Evolutionary conservation across 108 stramenopile genomes (phyloP), one percentile per base, ranked within the genome.

Genomic region (Pseudonitzschia multistriata): DNA sequence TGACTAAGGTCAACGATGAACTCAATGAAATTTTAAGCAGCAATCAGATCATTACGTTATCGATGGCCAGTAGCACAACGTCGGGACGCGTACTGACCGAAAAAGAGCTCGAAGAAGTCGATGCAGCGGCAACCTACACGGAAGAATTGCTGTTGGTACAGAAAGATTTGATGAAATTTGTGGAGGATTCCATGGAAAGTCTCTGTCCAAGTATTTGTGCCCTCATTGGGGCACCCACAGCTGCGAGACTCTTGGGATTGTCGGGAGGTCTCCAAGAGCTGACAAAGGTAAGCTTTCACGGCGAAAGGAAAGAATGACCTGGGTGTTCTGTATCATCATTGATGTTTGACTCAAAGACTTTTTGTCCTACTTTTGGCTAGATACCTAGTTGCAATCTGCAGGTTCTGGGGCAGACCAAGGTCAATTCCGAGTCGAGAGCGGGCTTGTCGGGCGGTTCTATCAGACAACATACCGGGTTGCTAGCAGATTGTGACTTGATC

Each of bases 261-360:
- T 89, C 96, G 30, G 99, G 99, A 36, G 97, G 97, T 25, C 69
- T 99, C 34, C 88, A 80, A 8, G 88, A 96, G 37, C 72, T 99
- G 37, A 71, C 85, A 30, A 81, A 80, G 57, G 57, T 59, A 14
- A 30, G 57, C 25, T n/a, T n/a, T 14, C 14, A 17, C 14, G 47
- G 17, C 19, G 19, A 21, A 48, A 48, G 47, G 19, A 48, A 48
- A 48, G 14, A 48, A 48, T 14, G 19, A 48, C 47, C 14, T 0
- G 19, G 19, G 47, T 48, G 17, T 14, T 39, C 10, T 39, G 37
- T 39, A 7, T 39, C 7, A 7, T 39, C 11, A 17, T 45, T 10
- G 3, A 17, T 45, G 3, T 13, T 45, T 2, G 50, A 24, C 50
- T 52, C 7, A 52, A n/a, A 45, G 15, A 25, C 25, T 24, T 24